Evolutionary conservation across 345 rosid genomes (phyloP), one percentile per base, ranked within the genome.

Genomic region (Ceriops zippeliana): DNA sequence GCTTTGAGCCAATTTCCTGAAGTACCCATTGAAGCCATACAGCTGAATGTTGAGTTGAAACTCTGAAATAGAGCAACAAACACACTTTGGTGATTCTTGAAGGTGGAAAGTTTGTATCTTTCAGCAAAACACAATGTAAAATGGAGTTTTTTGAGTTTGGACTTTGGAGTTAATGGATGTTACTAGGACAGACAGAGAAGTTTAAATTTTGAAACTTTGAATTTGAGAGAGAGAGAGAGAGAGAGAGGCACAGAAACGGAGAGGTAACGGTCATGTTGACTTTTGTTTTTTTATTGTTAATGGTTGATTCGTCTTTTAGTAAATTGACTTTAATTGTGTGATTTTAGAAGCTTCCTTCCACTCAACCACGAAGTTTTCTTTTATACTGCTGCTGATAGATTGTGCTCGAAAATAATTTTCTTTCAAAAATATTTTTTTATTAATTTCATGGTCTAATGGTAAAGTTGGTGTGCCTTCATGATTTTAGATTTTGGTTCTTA

Each of bases 1-100:
- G 90, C 86, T 52, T 85, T 90, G 8, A 88, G 69, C 96, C 93
- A 90, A 53, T 84, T 90, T 68, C 93, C 92, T 56, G 91, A 83
- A 72, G 80, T 83, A 69, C 91, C 93, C 96, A 90, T 88, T 19
- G 49, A 42, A 42, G 19, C 49, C 15, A 13, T 42, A 13, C 17
- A 13, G 49, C 49, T 42, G 17, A 42, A 42, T 42, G 19, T 42
- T 42, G 65, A 6, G 38, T 58, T 52, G 26, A 59, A 72, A 66
- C 24, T 24, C 6, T 21, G 59, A 22, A 24, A 56, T 27, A 6
- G 30, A 56, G 10, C 10, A 56, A 0, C 6, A 54, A 22, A 4
- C 4, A 26, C 5, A 20, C 19, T 5, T 19, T 21, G 38, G 5
- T 0, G 54, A 35, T 26, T 20, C 7, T 15, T 21, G 42, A 58